Evolutionary conservation across 495 filamentous ascomycete genomes (phyloP).

Genomic region (Xylona heveae): DNA sequence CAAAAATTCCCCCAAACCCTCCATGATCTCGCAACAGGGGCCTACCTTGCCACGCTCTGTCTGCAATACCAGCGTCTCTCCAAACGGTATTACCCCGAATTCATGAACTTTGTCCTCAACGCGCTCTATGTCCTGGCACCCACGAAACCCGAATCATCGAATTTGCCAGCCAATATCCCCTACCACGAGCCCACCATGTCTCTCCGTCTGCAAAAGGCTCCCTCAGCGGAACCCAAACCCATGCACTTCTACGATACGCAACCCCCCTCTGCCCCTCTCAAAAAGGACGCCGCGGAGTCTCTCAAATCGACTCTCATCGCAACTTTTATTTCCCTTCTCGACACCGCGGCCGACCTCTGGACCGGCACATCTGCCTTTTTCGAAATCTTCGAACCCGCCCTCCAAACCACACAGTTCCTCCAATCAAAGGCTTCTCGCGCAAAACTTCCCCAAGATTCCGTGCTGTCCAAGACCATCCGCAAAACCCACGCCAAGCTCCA

Average conservation of each 20-base stretch:
- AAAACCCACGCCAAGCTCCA: slow-evolving; percentile 2
- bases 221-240: slow-evolving; percentile 13
- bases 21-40: slow-evolving; percentile 45
- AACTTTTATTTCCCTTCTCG: slow-evolving; percentile 33
- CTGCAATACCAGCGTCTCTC: slow-evolving; percentile 56
- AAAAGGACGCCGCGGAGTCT: slow-evolving; percentile 21
- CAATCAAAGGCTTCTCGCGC: slow-evolving; percentile 22
- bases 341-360: slow-evolving; percentile 40
- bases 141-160: slow-evolving; percentile 17
- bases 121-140: slow-evolving; percentile 49
- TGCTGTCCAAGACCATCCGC: not conserved
- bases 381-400: slow-evolving; percentile 46
- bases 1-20: slow-evolving; percentile 43
- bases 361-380: slow-evolving; percentile 41
- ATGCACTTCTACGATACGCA: slow-evolving; percentile 29
- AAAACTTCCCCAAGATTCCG: slow-evolving; percentile 22
- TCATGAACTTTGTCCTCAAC: slow-evolving; percentile 61
- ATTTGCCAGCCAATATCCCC: slow-evolving; percentile 31
- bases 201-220: slow-evolving; percentile 22
- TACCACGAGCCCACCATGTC: slow-evolving; percentile 31
- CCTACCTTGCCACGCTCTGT: slow-evolving; percentile 56
- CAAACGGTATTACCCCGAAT: slow-evolving; percentile 73
- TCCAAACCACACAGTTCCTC: slow-evolving; percentile 32
- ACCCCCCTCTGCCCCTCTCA: slow-evolving; percentile 22
- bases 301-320: slow-evolving; percentile 37